Base-by-base conservation (phyloP, 306 rosid genomes). In the Oxytropis ochrocephala region DNA sequence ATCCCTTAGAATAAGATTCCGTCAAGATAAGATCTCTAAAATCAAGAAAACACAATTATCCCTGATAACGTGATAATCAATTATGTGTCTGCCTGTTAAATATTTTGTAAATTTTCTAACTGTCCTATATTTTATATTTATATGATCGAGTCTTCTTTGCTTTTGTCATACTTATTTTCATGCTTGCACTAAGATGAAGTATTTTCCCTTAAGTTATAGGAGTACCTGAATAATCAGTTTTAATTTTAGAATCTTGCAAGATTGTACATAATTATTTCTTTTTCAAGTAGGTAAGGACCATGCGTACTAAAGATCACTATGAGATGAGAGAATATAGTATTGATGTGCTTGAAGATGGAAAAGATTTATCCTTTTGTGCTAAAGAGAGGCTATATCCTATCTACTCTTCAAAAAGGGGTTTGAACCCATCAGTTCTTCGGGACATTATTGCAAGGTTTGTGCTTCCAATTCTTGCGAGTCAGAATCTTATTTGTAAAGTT, bases 311-410 rank as follows among this genome's bases (percentile, higher is more conserved):
- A 72, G 80, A 76, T 82, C 97, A 90, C 82, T 94, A 79, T 51
- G 97, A 94, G 83, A 90, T 94, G 85, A 85, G 96, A 82, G 97
- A 94, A 63, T 94, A 88, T 74, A 84, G 81, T 72, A 80, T 94
- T 76, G 98, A 90, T 60, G 85, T 88, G 73, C 86, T 94, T 76
- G 86, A 87, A 75, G 96, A 90, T 73, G 89, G 80, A 69, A 82
- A 82, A 11, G 86, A 88, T 76, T 64, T 65, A 56, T 85, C 94
- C 61, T 61, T 69, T 75, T 80, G 69, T 41, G 88, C 84, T 19
- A 70, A 78, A 76, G 94, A 84, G 86, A 87, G 97, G 82, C 90
- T 89, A 51, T 94, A 88, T 85, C 93, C 97, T 73, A 94, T 94
- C 81, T 94, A 94, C 61, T 94, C 98, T 84, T 90, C 98, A 29